Percentiles rank a stretch among this genome's conserved stretches.
Evolutionary conservation across 2,329 filamentous ascomycete species (phyloP).

Genomic region (Phialocephala sp.): DNA sequence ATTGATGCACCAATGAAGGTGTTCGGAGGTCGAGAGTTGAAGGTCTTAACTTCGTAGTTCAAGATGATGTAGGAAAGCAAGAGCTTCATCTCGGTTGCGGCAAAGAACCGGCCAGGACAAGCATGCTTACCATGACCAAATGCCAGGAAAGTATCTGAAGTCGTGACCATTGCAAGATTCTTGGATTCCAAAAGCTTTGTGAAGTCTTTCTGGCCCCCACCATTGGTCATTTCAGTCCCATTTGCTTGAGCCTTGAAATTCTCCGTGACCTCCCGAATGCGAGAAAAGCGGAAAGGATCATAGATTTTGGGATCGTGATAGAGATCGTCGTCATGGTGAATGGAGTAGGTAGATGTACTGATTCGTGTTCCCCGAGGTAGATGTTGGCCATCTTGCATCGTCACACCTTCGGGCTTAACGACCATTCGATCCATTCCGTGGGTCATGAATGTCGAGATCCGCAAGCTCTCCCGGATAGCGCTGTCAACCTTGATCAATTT

Average conservation of each 20-base stretch:
- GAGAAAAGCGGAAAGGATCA: constrained; percentile 32
- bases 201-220: constrained; percentile 13
- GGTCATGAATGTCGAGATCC: constrained; percentile 41
- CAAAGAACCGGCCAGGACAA: constrained; percentile 33
- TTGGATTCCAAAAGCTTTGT: constrained; percentile 25
- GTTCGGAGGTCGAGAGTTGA: constrained; percentile 23
- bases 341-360: constrained; percentile 22
- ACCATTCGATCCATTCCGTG: constrained; percentile 36
- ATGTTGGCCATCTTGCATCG: constrained; percentile 29
- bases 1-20: constrained; percentile 22
- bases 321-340: constrained; percentile 32
- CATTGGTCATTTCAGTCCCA: neutral
- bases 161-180: constrained; percentile 29
- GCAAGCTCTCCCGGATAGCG: constrained; percentile 44
- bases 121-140: constrained; percentile 34
- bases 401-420: constrained; percentile 36
- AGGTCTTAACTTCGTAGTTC: constrained; percentile 32
- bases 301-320: constrained; percentile 28
- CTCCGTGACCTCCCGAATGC: constrained; percentile 13
- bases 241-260: neutral
- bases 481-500: constrained; percentile 44
- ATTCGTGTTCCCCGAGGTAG: constrained; percentile 27
- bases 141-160: constrained; percentile 26
- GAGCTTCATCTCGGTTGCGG: constrained; percentile 31
- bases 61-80: constrained; percentile 31